A percentile compares a stretch with the other conserved stretches of the same genome.
These are phyloP conservation scores for Ophiosphaerella narmari DNA, from an alignment of 2,329 filamentous ascomycete genomes.

Conservation along the genomic window DNA sequence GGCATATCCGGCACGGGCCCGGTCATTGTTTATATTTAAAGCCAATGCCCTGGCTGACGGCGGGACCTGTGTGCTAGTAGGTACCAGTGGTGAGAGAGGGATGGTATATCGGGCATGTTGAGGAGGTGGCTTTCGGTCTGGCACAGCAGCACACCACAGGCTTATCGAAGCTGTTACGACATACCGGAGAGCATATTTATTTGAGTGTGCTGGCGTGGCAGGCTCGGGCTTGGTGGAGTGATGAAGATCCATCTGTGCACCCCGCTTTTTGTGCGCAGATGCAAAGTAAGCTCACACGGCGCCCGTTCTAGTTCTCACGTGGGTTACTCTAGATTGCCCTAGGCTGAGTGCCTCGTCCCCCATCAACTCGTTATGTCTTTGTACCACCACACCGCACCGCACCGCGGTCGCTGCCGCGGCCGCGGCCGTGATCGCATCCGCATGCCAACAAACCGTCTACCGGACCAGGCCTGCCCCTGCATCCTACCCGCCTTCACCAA, in stretches of 20 bases:
- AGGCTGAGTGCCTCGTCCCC: not conserved
- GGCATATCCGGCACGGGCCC: conserved; percentile 1
- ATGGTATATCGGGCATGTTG: too few species aligned
- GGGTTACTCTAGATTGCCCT: conserved; percentile 3
- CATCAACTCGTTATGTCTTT: conserved; percentile 6
- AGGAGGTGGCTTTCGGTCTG: too few species aligned
- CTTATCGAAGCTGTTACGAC: too few species aligned
- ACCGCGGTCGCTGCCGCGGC: not conserved
- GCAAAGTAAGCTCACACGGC: not conserved
- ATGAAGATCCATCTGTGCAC: not conserved
- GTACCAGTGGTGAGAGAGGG: too few species aligned
- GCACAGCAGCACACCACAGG: too few species aligned
- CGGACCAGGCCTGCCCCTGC: too few species aligned
- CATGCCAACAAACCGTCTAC: not conserved
- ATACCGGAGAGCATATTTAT: too few species aligned
- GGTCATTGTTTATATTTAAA: too few species aligned
- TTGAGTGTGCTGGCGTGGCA: not conserved
- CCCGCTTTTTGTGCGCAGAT: conserved; percentile 13
- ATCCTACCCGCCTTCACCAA: too few species aligned
- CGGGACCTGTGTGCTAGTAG: too few species aligned
- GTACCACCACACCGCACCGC: conserved; percentile 8
- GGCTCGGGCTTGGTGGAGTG: not conserved
- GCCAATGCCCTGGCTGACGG: too few species aligned
- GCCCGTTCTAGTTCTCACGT: conserved; percentile 11
- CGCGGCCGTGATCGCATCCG: not conserved